phyloP scores from a whole-genome alignment of 1,139 yeast genomes.

The Pneumocystis murina region DNA sequence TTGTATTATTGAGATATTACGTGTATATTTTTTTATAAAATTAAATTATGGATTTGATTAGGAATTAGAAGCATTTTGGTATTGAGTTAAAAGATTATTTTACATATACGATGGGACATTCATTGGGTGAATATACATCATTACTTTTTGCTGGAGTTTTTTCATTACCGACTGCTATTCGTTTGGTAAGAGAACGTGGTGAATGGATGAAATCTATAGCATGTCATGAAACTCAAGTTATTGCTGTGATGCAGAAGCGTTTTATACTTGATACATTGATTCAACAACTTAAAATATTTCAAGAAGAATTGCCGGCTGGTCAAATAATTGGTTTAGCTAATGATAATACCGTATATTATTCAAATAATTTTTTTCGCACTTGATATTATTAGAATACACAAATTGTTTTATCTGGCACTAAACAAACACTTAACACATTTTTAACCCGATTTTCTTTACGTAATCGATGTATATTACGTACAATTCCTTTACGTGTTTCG shows the following conservation, averaged over 20 bases:
- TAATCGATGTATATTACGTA: constrained; percentile 7
- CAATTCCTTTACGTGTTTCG: constrained; percentile 7
- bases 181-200: constrained; percentile 39
- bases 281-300: constrained; percentile 4
- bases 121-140: constrained; percentile 50
- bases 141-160: constrained; percentile 33
- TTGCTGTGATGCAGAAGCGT: constrained; percentile 8
- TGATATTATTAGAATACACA: constrained; percentile 8
- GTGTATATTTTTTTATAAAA: constrained; percentile 19
- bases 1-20: constrained; percentile 26
- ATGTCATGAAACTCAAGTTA: constrained; percentile 2
- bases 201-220: constrained; percentile 27
- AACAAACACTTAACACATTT: constrained; percentile 2
- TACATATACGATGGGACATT: constrained; percentile 37
- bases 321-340: background rate
- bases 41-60: background rate
- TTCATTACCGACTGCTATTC: constrained; percentile 31
- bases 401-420: constrained; percentile 10
- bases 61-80: constrained; percentile 15
- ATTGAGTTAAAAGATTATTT: constrained; percentile 11
- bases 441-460: constrained; percentile 4
- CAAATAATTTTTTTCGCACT: constrained; percentile 5
- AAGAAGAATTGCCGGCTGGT: background rate
- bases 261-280: constrained; percentile 4
- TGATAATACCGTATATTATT: constrained; percentile 3